Percentiles rank a stretch among this genome's conserved stretches.
Evolutionary conservation across 768 basidiomycete genomes (phyloP).

Genomic region (Gyrodon lividus): DNA sequence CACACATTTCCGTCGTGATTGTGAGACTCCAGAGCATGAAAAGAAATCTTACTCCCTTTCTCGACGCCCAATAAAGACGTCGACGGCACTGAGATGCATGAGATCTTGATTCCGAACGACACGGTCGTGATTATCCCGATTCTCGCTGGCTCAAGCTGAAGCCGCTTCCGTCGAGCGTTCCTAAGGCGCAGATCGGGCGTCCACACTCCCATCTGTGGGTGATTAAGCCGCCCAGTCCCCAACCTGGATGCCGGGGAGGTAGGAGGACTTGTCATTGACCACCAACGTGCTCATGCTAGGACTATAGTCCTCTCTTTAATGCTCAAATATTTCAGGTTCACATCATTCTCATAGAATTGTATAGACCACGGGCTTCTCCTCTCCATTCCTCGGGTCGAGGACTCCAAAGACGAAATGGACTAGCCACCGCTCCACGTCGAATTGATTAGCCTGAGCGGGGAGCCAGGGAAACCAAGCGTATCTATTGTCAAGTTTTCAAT

Average conservation of each 20-base stretch:
- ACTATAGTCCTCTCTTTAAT: slow-evolving; percentile 1
- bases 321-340: slow-evolving; percentile 7
- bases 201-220: slow-evolving; percentile 44
- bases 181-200: slow-evolving; percentile 42
- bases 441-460: background rate
- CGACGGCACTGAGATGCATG: slow-evolving; percentile 37
- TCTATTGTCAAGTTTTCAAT: too few species aligned
- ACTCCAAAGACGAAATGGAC: background rate
- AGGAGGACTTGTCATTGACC: slow-evolving; percentile 40
- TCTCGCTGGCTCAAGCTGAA: slow-evolving; percentile 36
- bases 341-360: slow-evolving; percentile 6
- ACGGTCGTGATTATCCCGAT: slow-evolving; percentile 41
- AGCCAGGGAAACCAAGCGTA: too few species aligned
- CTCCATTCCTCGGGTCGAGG: slow-evolving; percentile 9
- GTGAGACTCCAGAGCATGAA: slow-evolving; percentile 9
- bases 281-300: too few species aligned
- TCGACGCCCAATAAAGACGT: slow-evolving; percentile 35
- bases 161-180: slow-evolving; percentile 36
- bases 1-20: too few species aligned
- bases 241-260: slow-evolving; percentile 36
- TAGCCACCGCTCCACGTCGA: slow-evolving; percentile 5
- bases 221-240: background rate
- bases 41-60: slow-evolving; percentile 44
- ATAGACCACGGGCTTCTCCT: slow-evolving; percentile 5
- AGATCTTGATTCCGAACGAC: slow-evolving; percentile 30